Base-by-base conservation (phyloP, 2,329 filamentous ascomycete species). In the Sporothrix brunneoviolacea region DNA sequence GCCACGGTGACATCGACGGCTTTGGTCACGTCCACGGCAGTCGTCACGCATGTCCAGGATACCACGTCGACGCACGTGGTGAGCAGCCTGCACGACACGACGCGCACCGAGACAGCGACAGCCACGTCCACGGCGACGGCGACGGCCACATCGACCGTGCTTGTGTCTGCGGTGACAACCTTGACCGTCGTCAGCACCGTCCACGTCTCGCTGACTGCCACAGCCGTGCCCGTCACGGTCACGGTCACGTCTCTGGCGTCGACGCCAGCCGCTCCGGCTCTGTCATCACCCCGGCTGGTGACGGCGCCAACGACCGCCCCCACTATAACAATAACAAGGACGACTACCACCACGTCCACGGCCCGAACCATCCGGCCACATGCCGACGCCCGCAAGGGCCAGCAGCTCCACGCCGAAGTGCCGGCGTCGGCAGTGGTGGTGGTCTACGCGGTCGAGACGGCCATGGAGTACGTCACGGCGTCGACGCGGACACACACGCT, bases 121-220 rank as follows among this genome's bases (percentile, higher is more conserved):
- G 38, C 19, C 8, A 38, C 36, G n/a, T 12, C 13, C 13, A 36
- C 43, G 6, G 18, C 21, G 5, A 46, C 32, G 2, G 37, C 32
- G 4, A 15, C 32, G 2, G 35, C 41, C 1, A 51, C 48, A 4
- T 27, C 44, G 16, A 47, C 35, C 2, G 36, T 19, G 8, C n/a
- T 40, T 13, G 13, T 21, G 28, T 16, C 46, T 1, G 28, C 28
- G 8, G 27, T 19, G 4, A 38, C 28, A 6, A 41, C 28, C 1
- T 19, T 16, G 28, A 48, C 46, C 8, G 37, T 48, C 19, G 28
- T 48, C 37, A 48, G 37, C 37, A 48, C 38, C 3, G 37, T 48
- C 3, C 37, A 24, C 5, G 21, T 48, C 12, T 22, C 45, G 8
- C 27, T 48, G 19, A 28, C 46, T 3, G 36, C 22, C 1, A 18